Evolutionary conservation across 768 basidiomycete genomes (phyloP).

Genomic region (Macrocybe gigantea): DNA sequence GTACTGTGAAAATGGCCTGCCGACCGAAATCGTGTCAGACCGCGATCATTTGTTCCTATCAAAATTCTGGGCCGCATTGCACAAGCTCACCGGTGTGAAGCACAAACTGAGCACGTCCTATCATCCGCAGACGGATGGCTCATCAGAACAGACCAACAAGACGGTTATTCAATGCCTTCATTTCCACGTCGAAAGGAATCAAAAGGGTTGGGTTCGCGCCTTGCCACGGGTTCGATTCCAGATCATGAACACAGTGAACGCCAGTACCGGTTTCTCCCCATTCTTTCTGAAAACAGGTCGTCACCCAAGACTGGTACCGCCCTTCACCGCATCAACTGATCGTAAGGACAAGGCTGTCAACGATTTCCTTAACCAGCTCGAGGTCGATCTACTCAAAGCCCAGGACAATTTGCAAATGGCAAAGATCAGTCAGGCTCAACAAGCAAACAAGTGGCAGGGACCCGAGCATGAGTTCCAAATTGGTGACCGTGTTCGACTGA

Average conservation of each 20-base stretch:
- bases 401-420: background rate
- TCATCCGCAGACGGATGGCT: constrained; percentile 38
- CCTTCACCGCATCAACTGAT: constrained; percentile 16
- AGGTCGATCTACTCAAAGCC: background rate
- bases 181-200: constrained; percentile 28
- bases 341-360: background rate
- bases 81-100: constrained; percentile 6
- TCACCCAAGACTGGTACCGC: constrained; percentile 25
- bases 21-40: constrained; percentile 26
- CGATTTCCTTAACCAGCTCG: background rate
- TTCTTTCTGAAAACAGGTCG: constrained; percentile 16
- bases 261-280: constrained; percentile 27
- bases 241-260: constrained; percentile 29
- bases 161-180: constrained; percentile 31
- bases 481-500: constrained; percentile 22
- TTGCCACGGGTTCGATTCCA: constrained; percentile 35
- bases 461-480: too few relatives aligned
- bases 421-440: background rate
- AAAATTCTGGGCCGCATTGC: constrained; percentile 17
- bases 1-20: constrained; percentile 28
- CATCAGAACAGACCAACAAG: constrained; percentile 31
- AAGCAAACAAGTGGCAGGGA: background rate
- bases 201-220: constrained; percentile 18
- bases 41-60: constrained; percentile 26
- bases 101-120: constrained; percentile 28